phyloP scores from a whole-genome alignment of 148 eudicot genomes.

The Cornus kousa region DNA sequence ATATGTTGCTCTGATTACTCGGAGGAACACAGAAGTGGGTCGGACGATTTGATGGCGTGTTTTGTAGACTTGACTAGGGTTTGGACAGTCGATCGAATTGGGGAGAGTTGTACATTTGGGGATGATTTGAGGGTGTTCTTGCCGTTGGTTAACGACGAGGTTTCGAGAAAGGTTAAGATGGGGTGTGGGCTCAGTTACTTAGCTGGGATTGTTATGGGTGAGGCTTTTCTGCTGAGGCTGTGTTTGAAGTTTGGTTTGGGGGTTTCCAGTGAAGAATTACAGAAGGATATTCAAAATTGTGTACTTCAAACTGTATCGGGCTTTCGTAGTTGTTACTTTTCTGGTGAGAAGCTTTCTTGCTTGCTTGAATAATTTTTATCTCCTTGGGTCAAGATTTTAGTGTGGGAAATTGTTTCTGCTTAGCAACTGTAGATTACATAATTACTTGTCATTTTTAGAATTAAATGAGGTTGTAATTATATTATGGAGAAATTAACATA shows the following conservation, averaged over 20 bases:
- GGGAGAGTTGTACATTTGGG: slow-evolving; percentile 30
- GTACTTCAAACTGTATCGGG: slow-evolving; percentile 47
- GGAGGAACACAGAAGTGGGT: slow-evolving; percentile 29
- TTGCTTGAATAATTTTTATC: neutral
- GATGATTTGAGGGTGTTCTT: slow-evolving; percentile 60
- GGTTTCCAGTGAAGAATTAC: slow-evolving; percentile 33
- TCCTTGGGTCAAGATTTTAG: neutral
- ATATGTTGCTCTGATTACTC: slow-evolving; percentile 45
- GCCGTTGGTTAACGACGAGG: slow-evolving; percentile 48
- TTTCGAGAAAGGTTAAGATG: slow-evolving; percentile 25
- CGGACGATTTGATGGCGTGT: slow-evolving; percentile 31
- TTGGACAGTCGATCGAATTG: slow-evolving; percentile 56
- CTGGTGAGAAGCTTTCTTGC: slow-evolving; percentile 46
- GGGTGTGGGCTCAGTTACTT: slow-evolving; percentile 45
- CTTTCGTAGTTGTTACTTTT: slow-evolving; percentile 52
- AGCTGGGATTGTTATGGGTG: slow-evolving; percentile 70
- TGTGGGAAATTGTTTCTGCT: neutral
- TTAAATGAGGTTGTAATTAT: neutral
- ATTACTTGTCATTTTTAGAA: neutral
- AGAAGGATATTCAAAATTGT: slow-evolving; percentile 31
- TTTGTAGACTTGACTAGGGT: slow-evolving; percentile 65
- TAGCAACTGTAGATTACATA: neutral
- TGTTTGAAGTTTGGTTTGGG: slow-evolving; percentile 43
- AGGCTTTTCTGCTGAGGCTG: slow-evolving; percentile 54
- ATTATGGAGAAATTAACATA: neutral